These are phyloP conservation scores for Jamesozyma gamospora DNA, from an alignment of 805 yeast genomes.

Conservation along the genomic window DNA sequence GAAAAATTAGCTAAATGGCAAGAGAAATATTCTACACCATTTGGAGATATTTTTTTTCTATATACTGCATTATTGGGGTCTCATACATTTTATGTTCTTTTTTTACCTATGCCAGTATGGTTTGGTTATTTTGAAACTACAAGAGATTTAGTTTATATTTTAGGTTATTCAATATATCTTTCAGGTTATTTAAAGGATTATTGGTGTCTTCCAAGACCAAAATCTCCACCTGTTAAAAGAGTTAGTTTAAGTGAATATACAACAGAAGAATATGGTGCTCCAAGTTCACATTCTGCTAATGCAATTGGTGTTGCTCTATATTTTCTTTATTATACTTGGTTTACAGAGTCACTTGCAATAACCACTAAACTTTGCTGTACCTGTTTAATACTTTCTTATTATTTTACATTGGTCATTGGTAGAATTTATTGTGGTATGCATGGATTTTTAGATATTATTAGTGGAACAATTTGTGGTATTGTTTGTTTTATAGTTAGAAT, in stretches of 20 bases:
- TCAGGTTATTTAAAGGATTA: slow-evolving; percentile 77
- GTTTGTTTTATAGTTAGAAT: slow-evolving; percentile 39
- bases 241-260: slow-evolving; percentile 85
- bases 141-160: slow-evolving; percentile 62
- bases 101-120: slow-evolving; percentile 84
- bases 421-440: slow-evolving; percentile 97
- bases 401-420: slow-evolving; percentile 61
- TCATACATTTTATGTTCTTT: slow-evolving; percentile 85
- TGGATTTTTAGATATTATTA: slow-evolving; percentile 67
- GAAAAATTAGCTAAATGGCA: slow-evolving; percentile 50
- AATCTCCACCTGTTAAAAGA: slow-evolving; percentile 83
- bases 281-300: slow-evolving; percentile 87
- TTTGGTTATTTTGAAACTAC: slow-evolving; percentile 51
- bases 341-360: slow-evolving; percentile 1
- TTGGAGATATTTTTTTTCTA: slow-evolving; percentile 68
- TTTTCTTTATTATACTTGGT: slow-evolving; percentile 24
- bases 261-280: slow-evolving; percentile 89
- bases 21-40: slow-evolving; percentile 35
- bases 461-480: slow-evolving; percentile 59
- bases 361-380: slow-evolving; percentile 7
- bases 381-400: slow-evolving; percentile 36
- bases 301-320: slow-evolving; percentile 73
- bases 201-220: slow-evolving; percentile 85
- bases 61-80: slow-evolving; percentile 85
- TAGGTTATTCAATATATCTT: slow-evolving; percentile 48